These are phyloP conservation scores for Rhodotorula paludigena DNA, from an alignment of 768 basidiomycete species.

Conservation along the genomic window DNA sequence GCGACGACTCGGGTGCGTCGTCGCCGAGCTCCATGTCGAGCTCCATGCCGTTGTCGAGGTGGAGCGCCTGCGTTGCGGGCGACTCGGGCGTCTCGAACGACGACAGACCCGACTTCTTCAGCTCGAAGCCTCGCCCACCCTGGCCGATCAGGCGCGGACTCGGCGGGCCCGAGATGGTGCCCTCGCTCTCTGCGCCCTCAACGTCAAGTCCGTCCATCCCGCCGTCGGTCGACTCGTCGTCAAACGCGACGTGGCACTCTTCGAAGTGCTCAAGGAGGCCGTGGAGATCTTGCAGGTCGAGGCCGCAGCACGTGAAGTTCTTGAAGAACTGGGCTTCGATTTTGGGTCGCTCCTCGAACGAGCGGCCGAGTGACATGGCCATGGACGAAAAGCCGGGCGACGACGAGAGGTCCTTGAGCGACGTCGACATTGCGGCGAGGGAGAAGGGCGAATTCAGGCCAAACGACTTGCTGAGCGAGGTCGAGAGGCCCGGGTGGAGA, in stretches of 20 bases:
- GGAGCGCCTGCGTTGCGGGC: slow-evolving; percentile 41
- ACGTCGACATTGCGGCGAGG: slow-evolving; percentile 37
- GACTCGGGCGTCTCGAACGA: slow-evolving; percentile 52
- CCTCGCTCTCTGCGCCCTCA: slow-evolving; percentile 31
- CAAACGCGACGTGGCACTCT: slow-evolving; percentile 65
- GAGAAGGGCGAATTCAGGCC: slow-evolving; percentile 39
- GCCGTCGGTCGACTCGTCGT: slow-evolving; percentile 37
- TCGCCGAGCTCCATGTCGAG: slow-evolving; percentile 42
- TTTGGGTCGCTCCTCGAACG: slow-evolving; percentile 42
- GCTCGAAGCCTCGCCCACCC: slow-evolving; percentile 7
- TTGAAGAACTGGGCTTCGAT: slow-evolving; percentile 55
- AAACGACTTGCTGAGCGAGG: slow-evolving; percentile 35
- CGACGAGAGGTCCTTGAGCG: slow-evolving; percentile 36
- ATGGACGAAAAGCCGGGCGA: slow-evolving; percentile 39
- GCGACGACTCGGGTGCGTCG: slow-evolving; percentile 19
- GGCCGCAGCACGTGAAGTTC: slow-evolving; percentile 85
- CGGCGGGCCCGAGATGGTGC: slow-evolving; percentile 36
- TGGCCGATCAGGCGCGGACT: slow-evolving; percentile 21
- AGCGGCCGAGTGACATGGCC: slow-evolving; percentile 41
- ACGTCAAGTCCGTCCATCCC: slow-evolving; percentile 34
- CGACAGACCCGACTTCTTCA: slow-evolving; percentile 42
- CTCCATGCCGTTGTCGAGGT: slow-evolving; percentile 38
- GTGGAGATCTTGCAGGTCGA: slow-evolving; percentile 68
- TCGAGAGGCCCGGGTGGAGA: slow-evolving; percentile 36
- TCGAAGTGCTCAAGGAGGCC: slow-evolving; percentile 89